Evolutionary conservation across 352 stramenopile genomes (phyloP).

Genomic region (Pythium insidiosum): DNA sequence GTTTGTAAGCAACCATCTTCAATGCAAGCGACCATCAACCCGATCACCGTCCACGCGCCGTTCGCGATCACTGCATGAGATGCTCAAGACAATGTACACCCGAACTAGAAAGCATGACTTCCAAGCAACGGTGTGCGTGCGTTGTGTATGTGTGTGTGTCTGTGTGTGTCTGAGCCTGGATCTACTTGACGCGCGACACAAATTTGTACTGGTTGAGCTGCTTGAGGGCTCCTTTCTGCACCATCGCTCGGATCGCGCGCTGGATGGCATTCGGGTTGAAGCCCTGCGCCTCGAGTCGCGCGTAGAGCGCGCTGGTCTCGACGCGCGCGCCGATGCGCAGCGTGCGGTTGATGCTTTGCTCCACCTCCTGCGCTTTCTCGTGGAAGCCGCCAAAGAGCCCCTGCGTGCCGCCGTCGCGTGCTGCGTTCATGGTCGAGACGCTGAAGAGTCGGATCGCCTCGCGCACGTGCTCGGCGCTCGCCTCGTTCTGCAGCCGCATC

Average conservation of each 20-base stretch:
- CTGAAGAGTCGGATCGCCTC: slow-evolving; percentile 97
- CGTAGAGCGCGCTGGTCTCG: slow-evolving; percentile 75
- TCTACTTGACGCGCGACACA: slow-evolving; percentile 69
- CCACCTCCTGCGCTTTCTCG: slow-evolving; percentile 76
- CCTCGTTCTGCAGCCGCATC: slow-evolving; percentile 92
- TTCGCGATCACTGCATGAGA: too few relatives aligned
- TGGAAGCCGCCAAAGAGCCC: slow-evolving; percentile 73
- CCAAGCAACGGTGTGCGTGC: too few relatives aligned
- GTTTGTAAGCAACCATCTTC: too few relatives aligned
- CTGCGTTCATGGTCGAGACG: slow-evolving; percentile 97
- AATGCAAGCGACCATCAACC: too few relatives aligned
- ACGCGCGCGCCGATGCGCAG: slow-evolving; percentile 72
- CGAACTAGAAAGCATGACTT: too few relatives aligned
- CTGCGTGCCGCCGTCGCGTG: slow-evolving; percentile 85
- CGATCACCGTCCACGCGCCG: too few relatives aligned
- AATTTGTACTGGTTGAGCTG: slow-evolving; percentile 87
- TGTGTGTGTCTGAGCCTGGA: too few relatives aligned
- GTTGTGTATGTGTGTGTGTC: too few relatives aligned
- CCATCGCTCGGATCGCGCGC: slow-evolving; percentile 78
- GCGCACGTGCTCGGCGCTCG: slow-evolving; percentile 86
- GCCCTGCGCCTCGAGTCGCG: slow-evolving; percentile 69
- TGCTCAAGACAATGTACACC: too few relatives aligned
- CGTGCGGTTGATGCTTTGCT: slow-evolving; percentile 80
- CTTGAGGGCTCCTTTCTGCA: slow-evolving; percentile 72
- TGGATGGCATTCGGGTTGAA: slow-evolving; percentile 85